phyloP scores from a whole-genome alignment of 495 filamentous ascomycete genomes.

The Aspergillus olivimuriae region DNA sequence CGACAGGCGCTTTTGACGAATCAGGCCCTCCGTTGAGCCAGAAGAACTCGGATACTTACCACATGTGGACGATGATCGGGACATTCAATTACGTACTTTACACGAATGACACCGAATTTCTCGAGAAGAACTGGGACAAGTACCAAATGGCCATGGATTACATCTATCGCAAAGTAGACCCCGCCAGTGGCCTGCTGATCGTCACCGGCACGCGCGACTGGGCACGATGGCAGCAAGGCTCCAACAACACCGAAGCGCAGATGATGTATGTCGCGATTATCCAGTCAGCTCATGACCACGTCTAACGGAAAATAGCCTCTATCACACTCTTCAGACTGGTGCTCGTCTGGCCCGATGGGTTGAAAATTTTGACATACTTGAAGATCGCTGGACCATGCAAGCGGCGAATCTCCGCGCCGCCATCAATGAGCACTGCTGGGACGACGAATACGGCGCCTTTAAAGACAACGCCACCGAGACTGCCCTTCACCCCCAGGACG shows the following conservation, averaged over 20 bases:
- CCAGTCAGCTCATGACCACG: neutral
- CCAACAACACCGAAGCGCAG: slow-evolving; percentile 49
- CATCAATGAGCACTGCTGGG: slow-evolving; percentile 46
- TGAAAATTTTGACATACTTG: slow-evolving; percentile 34
- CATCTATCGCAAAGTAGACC: slow-evolving; percentile 45
- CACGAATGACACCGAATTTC: slow-evolving; percentile 48
- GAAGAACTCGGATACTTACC: slow-evolving; percentile 54
- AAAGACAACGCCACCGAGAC: slow-evolving; percentile 48
- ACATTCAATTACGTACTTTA: slow-evolving; percentile 58
- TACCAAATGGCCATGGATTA: slow-evolving; percentile 50
- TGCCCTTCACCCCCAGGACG: slow-evolving; percentile 44
- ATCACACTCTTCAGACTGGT: slow-evolving; percentile 45
- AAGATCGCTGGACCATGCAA: slow-evolving; percentile 34
- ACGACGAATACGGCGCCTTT: slow-evolving; percentile 47
- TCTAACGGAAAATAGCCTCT: slow-evolving; percentile 29
- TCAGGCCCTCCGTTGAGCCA: slow-evolving; percentile 53
- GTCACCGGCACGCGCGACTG: slow-evolving; percentile 52
- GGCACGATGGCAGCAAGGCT: slow-evolving; percentile 49
- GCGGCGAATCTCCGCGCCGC: slow-evolving; percentile 32
- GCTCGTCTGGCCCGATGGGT: slow-evolving; percentile 45
- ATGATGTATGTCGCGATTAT: slow-evolving; percentile 35
- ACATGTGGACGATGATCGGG: slow-evolving; percentile 58
- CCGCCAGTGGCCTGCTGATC: slow-evolving; percentile 44
- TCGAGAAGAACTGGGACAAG: slow-evolving; percentile 41
- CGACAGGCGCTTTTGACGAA: slow-evolving; percentile 47